phyloP scores from a whole-genome alignment of 2,329 filamentous ascomycete species.

The Thyridium curvatum region DNA sequence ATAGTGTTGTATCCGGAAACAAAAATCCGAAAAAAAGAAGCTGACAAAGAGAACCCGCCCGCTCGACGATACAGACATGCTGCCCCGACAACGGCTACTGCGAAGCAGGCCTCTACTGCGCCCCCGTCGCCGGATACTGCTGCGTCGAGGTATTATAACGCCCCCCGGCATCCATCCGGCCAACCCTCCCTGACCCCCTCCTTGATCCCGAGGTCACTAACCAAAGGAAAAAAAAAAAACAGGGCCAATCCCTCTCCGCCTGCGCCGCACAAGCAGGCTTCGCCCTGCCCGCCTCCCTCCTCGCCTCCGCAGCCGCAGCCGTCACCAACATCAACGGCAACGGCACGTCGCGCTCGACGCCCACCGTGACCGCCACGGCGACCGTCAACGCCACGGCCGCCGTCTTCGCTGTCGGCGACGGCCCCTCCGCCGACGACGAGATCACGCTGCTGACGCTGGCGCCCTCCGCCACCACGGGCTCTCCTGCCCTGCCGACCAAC shows the following conservation, averaged over 20 bases:
- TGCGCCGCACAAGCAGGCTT: constrained; percentile 28
- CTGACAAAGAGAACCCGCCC: too few species aligned
- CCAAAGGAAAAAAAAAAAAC: constrained; percentile 5
- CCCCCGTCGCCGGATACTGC: constrained; percentile 29
- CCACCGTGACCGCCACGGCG: constrained; percentile 3
- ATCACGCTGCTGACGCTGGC: too few species aligned
- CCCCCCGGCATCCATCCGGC: too few species aligned
- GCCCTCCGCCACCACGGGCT: too few species aligned
- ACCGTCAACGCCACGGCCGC: background rate
- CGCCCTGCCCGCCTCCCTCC: constrained; percentile 12
- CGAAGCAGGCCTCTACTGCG: constrained; percentile 25
- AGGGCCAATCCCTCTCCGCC: constrained; percentile 25
- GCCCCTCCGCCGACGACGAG: too few species aligned
- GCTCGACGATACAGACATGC: constrained; percentile 25
- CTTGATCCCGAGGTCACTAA: constrained; percentile 3
- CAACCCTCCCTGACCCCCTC: background rate
- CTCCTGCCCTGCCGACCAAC: too few species aligned
- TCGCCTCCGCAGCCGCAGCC: background rate
- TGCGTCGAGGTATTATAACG: constrained; percentile 26
- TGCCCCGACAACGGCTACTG: constrained; percentile 29
- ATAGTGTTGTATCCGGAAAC: too few species aligned
- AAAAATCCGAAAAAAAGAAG: too few species aligned
- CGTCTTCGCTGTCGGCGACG: too few species aligned
- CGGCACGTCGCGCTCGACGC: constrained; percentile 5
- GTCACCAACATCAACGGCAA: too few species aligned